Conservation (phyloP, 768 basidiomycete genomes). For the Lepiota brunneoincarnata region DNA sequence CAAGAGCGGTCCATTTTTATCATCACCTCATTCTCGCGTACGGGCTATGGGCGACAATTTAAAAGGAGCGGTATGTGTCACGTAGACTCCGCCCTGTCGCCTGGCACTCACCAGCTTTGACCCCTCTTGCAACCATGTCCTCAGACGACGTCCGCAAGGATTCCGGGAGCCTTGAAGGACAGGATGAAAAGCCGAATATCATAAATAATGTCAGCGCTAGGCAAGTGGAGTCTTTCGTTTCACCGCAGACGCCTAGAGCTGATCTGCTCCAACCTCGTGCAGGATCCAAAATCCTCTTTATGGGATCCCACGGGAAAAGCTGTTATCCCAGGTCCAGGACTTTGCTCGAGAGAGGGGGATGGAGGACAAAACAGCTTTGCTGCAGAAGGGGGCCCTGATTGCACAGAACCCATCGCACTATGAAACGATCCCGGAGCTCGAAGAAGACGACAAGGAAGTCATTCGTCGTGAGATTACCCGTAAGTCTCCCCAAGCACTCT, state of each 20-base stretch:
- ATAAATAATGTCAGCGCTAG: constrained; percentile 18
- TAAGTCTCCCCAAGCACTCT: constrained; percentile 14
- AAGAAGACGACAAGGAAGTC: constrained; percentile 27
- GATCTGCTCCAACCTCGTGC: not conserved
- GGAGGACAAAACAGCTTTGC: constrained; percentile 34
- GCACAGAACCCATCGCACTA: constrained; percentile 58
- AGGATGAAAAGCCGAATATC: constrained; percentile 5
- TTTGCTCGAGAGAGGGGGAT: constrained; percentile 51
- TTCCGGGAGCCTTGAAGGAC: constrained; percentile 1
- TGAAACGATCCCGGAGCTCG: constrained; percentile 31
- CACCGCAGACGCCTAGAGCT: not conserved
- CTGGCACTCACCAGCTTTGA: not conserved
- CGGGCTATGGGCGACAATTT: not conserved
- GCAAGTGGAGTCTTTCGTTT: not conserved
- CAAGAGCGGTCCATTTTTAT: not conserved
- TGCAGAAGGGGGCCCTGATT: constrained; percentile 70
- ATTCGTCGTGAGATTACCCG: constrained; percentile 39
- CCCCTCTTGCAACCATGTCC: not conserved
- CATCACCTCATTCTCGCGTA: not conserved
- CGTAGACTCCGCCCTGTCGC: not conserved
- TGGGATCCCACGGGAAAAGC: constrained; percentile 56
- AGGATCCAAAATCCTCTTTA: constrained; percentile 37
- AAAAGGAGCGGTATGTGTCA: not conserved
- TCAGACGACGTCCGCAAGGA: constrained; percentile 5
- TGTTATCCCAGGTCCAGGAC: constrained; percentile 54